These are phyloP conservation scores for Capsaspora owczarzaki DNA, from an alignment of 78 protist species.

Conservation along the genomic window DNA sequence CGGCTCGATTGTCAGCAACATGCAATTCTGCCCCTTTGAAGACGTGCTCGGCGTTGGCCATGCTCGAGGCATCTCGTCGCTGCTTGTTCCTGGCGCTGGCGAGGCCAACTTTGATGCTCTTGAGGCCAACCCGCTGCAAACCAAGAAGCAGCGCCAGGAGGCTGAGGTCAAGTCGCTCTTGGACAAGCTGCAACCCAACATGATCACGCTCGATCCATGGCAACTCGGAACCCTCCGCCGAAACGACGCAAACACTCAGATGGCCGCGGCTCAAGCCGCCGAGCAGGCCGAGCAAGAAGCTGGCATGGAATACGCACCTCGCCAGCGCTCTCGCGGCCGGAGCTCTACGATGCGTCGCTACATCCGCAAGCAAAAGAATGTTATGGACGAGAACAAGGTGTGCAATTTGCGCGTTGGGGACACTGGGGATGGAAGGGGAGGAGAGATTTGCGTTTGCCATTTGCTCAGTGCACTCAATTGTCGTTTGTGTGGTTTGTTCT, in stretches of 20 bases:
- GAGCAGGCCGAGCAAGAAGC: not conserved
- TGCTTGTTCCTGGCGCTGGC: constrained; percentile 82
- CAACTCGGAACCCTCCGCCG: not conserved
- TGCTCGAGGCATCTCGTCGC: constrained; percentile 30
- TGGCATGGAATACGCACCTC: not conserved
- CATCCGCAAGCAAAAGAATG: not conserved
- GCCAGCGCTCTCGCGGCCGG: not conserved
- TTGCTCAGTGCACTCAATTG: no score
- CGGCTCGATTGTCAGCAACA: not conserved
- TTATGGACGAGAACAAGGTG: not conserved
- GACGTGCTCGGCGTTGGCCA: constrained; percentile 89
- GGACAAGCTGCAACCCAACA: constrained; percentile 55
- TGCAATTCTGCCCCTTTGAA: constrained; percentile 90
- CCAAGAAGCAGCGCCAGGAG: constrained; percentile 64
- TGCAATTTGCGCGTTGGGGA: not conserved
- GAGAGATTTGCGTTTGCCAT: no score
- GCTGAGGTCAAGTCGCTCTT: constrained; percentile 56
- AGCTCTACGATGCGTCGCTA: not conserved
- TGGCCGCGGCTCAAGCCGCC: not conserved
- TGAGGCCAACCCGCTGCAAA: constrained; percentile 90
- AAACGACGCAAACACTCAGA: no score
- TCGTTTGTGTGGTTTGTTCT: no score
- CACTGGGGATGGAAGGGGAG: no score
- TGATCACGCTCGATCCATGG: not conserved
- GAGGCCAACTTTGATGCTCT: constrained; percentile 89